Conservation (phyloP, 192 early-diverging fungal genomes). For the Coemansia sp. region DNA sequence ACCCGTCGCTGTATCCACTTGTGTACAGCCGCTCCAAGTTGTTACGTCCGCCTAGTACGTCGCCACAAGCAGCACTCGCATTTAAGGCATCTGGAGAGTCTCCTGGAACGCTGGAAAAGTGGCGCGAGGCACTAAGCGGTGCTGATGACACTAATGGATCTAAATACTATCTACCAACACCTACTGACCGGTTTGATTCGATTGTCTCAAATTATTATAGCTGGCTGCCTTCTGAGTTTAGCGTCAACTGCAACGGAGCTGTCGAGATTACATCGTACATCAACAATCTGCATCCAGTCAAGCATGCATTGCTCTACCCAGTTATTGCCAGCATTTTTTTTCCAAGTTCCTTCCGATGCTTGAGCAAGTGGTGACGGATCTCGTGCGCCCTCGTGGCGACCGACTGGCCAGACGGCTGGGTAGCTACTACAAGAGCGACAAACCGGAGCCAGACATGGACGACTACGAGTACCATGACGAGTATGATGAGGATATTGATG, state of each 20-base stretch:
- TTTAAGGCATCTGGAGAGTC: conserved; percentile 12
- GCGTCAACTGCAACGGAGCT: conserved; percentile 45
- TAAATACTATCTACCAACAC: not conserved
- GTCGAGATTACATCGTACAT: conserved; percentile 59
- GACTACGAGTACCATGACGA: not conserved
- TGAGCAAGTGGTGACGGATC: conserved; percentile 51
- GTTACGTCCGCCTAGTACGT: conserved; percentile 8
- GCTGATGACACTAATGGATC: not conserved
- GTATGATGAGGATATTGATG: not conserved
- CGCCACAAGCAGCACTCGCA: conserved; percentile 12
- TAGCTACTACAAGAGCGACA: not conserved
- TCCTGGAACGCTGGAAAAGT: conserved; percentile 9
- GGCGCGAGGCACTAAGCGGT: conserved; percentile 4
- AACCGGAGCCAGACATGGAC: not conserved
- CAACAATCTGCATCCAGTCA: conserved; percentile 65
- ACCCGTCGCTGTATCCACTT: conserved; percentile 52
- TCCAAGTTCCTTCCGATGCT: conserved; percentile 59
- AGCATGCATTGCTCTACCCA: conserved; percentile 50
- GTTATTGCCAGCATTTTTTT: conserved; percentile 51
- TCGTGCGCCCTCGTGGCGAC: not conserved
- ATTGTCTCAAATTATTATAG: not conserved
- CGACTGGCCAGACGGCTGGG: not conserved
- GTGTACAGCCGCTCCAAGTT: conserved; percentile 20
- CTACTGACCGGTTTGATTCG: not conserved
- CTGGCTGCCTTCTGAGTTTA: conserved; percentile 68